A percentile compares a stretch with the other conserved stretches of the same genome.
phyloP scores from a whole-genome alignment of 352 stramenopile genomes.

The Phytophthora litchii region DNA sequence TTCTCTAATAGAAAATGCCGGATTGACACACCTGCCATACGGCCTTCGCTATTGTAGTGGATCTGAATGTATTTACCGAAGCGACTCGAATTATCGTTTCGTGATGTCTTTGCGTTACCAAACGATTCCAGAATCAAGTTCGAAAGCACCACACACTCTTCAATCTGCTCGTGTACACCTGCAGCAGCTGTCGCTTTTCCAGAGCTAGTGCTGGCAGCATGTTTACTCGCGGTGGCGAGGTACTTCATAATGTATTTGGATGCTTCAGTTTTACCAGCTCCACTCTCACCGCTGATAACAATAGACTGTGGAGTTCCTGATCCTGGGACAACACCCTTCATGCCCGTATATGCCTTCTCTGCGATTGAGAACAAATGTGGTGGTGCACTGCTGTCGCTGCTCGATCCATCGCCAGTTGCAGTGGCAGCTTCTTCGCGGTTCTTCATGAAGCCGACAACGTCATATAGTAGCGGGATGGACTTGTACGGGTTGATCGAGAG shows the following conservation, averaged over 20 bases:
- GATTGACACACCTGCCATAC: slow-evolving; percentile 80
- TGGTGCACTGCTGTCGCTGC: slow-evolving; percentile 39
- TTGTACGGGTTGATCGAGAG: slow-evolving; percentile 90
- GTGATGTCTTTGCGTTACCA: slow-evolving; percentile 83
- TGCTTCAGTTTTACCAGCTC: slow-evolving; percentile 94
- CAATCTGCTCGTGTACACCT: slow-evolving; percentile 77
- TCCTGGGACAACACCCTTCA: slow-evolving; percentile 65
- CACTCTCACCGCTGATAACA: slow-evolving; percentile 93
- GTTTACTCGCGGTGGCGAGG: slow-evolving; percentile 76
- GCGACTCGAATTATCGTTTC: slow-evolving; percentile 91
- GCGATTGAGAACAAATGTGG: slow-evolving; percentile 86
- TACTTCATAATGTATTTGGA: slow-evolving; percentile 95
- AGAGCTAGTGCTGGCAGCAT: slow-evolving; percentile 28
- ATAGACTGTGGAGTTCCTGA: slow-evolving; percentile 89
- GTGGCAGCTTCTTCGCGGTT: slow-evolving; percentile 38
- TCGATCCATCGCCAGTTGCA: slow-evolving; percentile 23
- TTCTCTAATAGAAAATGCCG: slow-evolving; percentile 86
- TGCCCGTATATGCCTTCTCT: slow-evolving; percentile 73
- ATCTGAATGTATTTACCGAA: slow-evolving; percentile 93
- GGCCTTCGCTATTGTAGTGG: slow-evolving; percentile 73
- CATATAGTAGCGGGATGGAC: slow-evolving; percentile 82
- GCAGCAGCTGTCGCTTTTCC: slow-evolving; percentile 16
- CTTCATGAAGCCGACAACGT: slow-evolving; percentile 79
- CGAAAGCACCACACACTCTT: slow-evolving; percentile 82
- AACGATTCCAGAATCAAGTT: slow-evolving; percentile 85